Evolutionary conservation across 805 yeast genomes (phyloP).

Genomic region (Starmerella cellae): DNA sequence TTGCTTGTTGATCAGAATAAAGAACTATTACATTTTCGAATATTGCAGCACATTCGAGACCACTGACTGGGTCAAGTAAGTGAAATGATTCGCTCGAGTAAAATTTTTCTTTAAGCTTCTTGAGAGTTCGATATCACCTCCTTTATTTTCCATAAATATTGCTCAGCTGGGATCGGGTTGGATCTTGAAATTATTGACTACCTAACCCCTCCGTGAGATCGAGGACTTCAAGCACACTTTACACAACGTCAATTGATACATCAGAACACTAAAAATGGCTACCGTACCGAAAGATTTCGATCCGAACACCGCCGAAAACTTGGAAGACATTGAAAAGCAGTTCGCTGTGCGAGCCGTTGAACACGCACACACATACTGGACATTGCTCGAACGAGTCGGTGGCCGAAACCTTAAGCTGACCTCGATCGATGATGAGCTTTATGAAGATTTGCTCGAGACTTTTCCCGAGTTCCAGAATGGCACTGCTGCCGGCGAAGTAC

Average conservation of each 20-base stretch:
- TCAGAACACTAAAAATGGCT: conserved; percentile 7
- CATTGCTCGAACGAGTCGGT: conserved; percentile 45
- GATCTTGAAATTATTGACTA: too few species aligned
- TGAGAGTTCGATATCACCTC: too few species aligned
- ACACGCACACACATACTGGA: conserved; percentile 90
- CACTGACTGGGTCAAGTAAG: too few species aligned
- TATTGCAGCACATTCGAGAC: too few species aligned
- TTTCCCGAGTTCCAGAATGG: conserved; percentile 82
- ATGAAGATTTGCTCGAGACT: conserved; percentile 35
- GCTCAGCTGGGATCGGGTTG: too few species aligned
- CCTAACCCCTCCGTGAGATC: too few species aligned
- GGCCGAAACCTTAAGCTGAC: conserved; percentile 61
- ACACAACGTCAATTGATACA: not conserved
- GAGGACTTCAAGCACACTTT: too few species aligned
- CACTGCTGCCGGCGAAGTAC: conserved; percentile 37
- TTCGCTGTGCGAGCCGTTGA: conserved; percentile 95
- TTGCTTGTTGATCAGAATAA: too few species aligned
- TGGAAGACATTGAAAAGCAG: conserved; percentile 92
- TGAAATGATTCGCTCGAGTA: too few species aligned
- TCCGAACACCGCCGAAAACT: conserved; percentile 86
- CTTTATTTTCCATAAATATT: too few species aligned
- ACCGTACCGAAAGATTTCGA: conserved; percentile 34
- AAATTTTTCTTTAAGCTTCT: too few species aligned
- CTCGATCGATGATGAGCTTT: conserved; percentile 30
- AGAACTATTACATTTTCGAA: too few species aligned